Base-by-base conservation (phyloP, 2,329 filamentous ascomycete species). In the Ceratocystis papillata region DNA sequence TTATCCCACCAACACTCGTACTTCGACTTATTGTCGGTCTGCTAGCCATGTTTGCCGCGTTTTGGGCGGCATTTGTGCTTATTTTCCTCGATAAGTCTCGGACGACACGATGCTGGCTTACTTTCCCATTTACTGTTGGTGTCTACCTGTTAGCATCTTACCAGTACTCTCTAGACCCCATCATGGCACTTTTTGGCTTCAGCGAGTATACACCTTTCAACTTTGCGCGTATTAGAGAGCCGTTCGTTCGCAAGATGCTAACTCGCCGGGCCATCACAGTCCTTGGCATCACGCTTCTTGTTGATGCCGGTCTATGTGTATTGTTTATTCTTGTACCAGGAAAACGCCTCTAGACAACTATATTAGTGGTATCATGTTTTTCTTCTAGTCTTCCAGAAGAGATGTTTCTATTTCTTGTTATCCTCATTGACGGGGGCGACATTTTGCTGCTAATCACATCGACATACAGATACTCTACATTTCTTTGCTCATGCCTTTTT, bases 161-260 rank as follows among this genome's bases (percentile, higher is more conserved):
- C 73, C 93, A 97, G 75, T 99, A 97, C 77, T 91, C 90, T 70
- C 84, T 99, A 63, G 94, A 99, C 72, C 93, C 95, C 0, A 79
- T 96, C 69, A 85, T 97, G 75, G 94, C 91, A 3, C 81, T 97
- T 22, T 75, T 89, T n/a, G 92, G 93, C 45, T 87, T 87, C 75
- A 96, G 92, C 78, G 95, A 99, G 78, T 96, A 97, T 77, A 96
- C 93, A 0, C 91, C 96, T 63, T 92, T 96, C 80, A 89, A 87
- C 75, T 96, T 95, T 79, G 88, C 89, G 28, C 83, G 85, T 50
- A 90, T 97, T 69, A 85, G 89, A 65, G 94, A 99, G 76, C 89
- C 91, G 0, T 99, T 94, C 73, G 88, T 99, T 65, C 87, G 90
- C 70, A 89, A 86, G 73, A 84, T 97, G 22, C 82, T 99, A 66